Conservation (phyloP, 345 rosid species). For the Syzygium grande region DNA sequence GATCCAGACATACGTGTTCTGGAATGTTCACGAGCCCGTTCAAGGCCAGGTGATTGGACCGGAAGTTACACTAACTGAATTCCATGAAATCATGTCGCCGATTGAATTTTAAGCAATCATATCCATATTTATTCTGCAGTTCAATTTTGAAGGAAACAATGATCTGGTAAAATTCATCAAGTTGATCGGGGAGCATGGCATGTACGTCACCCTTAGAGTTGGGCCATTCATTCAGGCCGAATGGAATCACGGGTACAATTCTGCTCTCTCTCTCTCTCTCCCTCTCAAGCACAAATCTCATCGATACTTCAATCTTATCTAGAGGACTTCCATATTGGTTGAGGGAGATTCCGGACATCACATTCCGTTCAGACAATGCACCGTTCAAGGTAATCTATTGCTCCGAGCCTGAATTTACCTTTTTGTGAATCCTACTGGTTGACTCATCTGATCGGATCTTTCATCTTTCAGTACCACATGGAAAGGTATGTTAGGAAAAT, state of each 20-base stretch:
- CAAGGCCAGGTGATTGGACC: slow-evolving; percentile 31
- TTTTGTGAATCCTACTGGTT: neutral
- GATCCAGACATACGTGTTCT: slow-evolving; percentile 53
- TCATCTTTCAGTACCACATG: slow-evolving; percentile 19
- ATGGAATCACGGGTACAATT: slow-evolving; percentile 60
- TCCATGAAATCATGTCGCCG: neutral
- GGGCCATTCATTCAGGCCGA: slow-evolving; percentile 60
- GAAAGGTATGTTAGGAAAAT: slow-evolving; percentile 15
- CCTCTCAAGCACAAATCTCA: neutral
- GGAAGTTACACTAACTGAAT: neutral
- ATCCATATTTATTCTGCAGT: slow-evolving; percentile 14
- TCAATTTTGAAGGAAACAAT: slow-evolving; percentile 35
- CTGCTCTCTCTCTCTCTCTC: neutral
- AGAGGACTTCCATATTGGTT: slow-evolving; percentile 63
- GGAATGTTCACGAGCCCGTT: slow-evolving; percentile 53
- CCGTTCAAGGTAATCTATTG: slow-evolving; percentile 35
- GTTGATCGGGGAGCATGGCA: slow-evolving; percentile 23
- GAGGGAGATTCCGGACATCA: slow-evolving; percentile 37
- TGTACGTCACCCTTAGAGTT: slow-evolving; percentile 46
- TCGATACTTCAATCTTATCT: neutral
- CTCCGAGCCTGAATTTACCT: neutral
- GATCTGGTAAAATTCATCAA: slow-evolving; percentile 46
- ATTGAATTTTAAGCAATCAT: neutral
- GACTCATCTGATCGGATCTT: neutral
- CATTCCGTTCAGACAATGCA: slow-evolving; percentile 45